Base-by-base conservation (phyloP, 306 rosid genomes). In the Psophocarpus tetragonolobus region DNA sequence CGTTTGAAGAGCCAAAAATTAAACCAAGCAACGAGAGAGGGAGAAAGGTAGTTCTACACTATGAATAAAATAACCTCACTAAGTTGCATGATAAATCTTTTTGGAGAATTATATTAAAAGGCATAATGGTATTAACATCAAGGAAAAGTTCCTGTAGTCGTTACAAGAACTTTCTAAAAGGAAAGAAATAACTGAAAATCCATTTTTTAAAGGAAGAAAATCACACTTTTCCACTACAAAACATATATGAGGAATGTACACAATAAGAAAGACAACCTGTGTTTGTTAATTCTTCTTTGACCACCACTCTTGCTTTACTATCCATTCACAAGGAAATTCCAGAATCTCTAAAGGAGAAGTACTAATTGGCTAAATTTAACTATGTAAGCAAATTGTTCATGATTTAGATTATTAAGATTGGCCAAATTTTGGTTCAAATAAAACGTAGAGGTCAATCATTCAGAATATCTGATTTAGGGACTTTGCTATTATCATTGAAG, bases 1-100 rank as follows among this genome's bases (percentile, higher is more conserved):
- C 35, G 76, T 47, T 29, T 61, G 24, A 27, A 65, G 24, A 32
- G 3, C 1, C 18, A 29, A 63, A 42, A 15, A 1, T 4, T 2
- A 7, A 18, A 66, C 32, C 30, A 70, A 58, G 11, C 32, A 5
- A 11, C 66, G 20, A 13, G 12, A 24, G 6, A 24, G 18, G 36
- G 33, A 11, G 35, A 62, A 50, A 58, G 53, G 74, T 63, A 66
- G 66, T 75, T 75, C 13, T 69, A 27, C 64, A 74, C 17, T 42
- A 20, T 10, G 70, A 39, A 76, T 76, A 63, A 71, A 84, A 76
- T 32, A 80, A 38, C 77, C 39, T 51, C 39, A 20, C 73, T 84
- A 84, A 73, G 71, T 66, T 75, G 80, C 63, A 66, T 58, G 64
- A 74, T 47, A 77, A 72, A 41, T 85, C 78, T 77, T 72, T 83